A percentile compares a stretch with the other conserved stretches of the same genome.
These are phyloP conservation scores for Rhypophila decipiens DNA, from an alignment of 495 filamentous ascomycete species.

Conservation along the genomic window DNA sequence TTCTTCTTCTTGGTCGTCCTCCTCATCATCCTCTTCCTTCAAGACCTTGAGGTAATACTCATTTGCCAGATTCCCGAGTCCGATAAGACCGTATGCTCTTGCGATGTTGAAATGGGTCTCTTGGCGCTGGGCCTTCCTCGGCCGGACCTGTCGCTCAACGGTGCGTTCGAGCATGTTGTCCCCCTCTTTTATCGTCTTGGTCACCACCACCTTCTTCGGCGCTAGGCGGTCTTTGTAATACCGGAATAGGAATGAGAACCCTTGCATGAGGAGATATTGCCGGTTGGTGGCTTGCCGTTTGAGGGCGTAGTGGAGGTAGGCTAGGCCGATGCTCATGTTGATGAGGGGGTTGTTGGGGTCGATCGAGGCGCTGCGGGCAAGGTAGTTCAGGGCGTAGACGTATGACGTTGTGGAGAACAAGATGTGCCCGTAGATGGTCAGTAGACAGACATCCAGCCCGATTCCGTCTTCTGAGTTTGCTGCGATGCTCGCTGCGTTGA, in stretches of 20 bases:
- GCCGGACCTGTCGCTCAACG: too few species aligned
- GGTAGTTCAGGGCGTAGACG: slow-evolving; percentile 78
- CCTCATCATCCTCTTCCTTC: slow-evolving; percentile 13
- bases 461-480: slow-evolving; percentile 24
- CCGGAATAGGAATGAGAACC: slow-evolving; percentile 67
- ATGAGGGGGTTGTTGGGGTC: slow-evolving; percentile 70
- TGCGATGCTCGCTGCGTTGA: slow-evolving; percentile 16
- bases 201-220: too few species aligned
- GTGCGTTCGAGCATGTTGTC: neutral
- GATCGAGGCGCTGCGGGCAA: slow-evolving; percentile 76
- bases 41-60: slow-evolving; percentile 57
- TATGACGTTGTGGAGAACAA: slow-evolving; percentile 73
- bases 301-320: slow-evolving; percentile 77
- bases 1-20: neutral
- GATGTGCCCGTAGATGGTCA: slow-evolving; percentile 85
- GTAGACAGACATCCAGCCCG: slow-evolving; percentile 53
- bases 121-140: slow-evolving; percentile 56
- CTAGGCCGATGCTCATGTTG: slow-evolving; percentile 65
- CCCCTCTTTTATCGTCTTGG: slow-evolving; percentile 11
- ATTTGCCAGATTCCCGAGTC: slow-evolving; percentile 69
- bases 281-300: slow-evolving; percentile 86
- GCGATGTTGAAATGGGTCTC: slow-evolving; percentile 91
- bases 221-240: slow-evolving; percentile 58
- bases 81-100: slow-evolving; percentile 72
- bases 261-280: slow-evolving; percentile 79